Conservation (phyloP, 371 early-diverging fungal species). For the Actinomortierella ambigua region DNA sequence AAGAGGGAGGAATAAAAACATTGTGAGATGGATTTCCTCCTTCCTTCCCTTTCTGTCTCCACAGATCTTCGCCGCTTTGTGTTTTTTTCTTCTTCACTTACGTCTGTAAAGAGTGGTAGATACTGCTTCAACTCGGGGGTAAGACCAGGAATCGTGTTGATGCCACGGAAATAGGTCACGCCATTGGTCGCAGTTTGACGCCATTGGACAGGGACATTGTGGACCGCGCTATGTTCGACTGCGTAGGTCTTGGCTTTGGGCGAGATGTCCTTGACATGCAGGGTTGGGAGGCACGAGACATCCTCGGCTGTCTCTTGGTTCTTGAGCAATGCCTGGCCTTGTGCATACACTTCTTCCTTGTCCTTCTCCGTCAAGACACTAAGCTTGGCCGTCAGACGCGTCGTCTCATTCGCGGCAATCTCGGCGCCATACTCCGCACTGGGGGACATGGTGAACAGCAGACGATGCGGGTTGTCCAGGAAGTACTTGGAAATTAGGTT, state of each 20-base stretch:
- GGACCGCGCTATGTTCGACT: conserved; percentile 68
- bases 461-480: conserved; percentile 75
- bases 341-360: conserved; percentile 58
- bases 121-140: conserved; percentile 72
- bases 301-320: conserved; percentile 82
- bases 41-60: background rate
- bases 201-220: conserved; percentile 73
- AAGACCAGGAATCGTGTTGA: conserved; percentile 67
- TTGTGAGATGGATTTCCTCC: background rate
- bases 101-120: conserved; percentile 80
- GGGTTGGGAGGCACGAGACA: conserved; percentile 81
- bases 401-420: conserved; percentile 66
- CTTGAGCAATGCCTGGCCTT: conserved; percentile 65
- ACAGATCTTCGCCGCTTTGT: too few species aligned
- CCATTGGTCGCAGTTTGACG: conserved; percentile 89
- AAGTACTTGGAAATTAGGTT: conserved; percentile 76
- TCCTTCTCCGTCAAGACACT: conserved; percentile 63
- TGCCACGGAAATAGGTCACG: conserved; percentile 84
- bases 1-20: conserved; percentile 4
- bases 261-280: conserved; percentile 77
- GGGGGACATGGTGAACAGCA: conserved; percentile 86
- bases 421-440: conserved; percentile 64
- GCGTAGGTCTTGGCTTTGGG: conserved; percentile 64
- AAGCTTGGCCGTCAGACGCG: conserved; percentile 65
- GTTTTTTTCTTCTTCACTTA: conserved; percentile 27